phyloP scores from a whole-genome alignment of 106 monocot genomes.

The Dioscorea zingiberensis region DNA sequence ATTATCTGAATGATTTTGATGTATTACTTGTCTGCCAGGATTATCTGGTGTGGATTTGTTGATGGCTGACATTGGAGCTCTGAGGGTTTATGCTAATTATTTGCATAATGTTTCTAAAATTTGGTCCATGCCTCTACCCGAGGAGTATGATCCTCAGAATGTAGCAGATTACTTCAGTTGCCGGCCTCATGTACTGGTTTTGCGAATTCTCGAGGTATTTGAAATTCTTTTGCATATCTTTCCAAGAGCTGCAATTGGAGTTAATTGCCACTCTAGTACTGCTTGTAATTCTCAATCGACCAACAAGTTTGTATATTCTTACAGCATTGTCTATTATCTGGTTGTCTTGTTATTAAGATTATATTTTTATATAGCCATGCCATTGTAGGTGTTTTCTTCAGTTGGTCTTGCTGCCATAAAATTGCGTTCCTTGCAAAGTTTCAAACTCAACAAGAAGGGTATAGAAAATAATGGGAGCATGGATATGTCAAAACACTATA shows the following conservation, averaged over 20 bases:
- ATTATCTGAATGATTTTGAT: background rate
- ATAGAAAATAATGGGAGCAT: slow-evolving; percentile 3
- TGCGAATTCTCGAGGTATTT: slow-evolving; percentile 71
- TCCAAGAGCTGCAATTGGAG: background rate
- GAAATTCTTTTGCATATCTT: background rate
- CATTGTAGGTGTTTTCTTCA: slow-evolving; percentile 54
- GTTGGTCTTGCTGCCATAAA: slow-evolving; percentile 57
- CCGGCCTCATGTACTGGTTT: slow-evolving; percentile 66
- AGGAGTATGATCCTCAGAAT: slow-evolving; percentile 56
- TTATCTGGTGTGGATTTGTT: slow-evolving; percentile 58
- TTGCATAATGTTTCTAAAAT: slow-evolving; percentile 22
- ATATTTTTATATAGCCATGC: background rate
- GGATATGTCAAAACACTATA: slow-evolving; percentile 34
- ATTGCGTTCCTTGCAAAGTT: slow-evolving; percentile 36
- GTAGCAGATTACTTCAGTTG: slow-evolving; percentile 61
- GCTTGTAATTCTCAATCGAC: background rate
- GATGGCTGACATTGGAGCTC: slow-evolving; percentile 77
- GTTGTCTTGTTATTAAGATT: background rate
- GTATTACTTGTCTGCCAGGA: slow-evolving; percentile 22
- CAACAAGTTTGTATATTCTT: background rate
- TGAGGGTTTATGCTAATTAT: slow-evolving; percentile 55
- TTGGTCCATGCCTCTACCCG: slow-evolving; percentile 64
- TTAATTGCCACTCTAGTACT: background rate
- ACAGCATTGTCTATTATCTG: background rate
- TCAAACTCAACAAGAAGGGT: slow-evolving; percentile 21